Evolutionary conservation across 129 eudicot genomes (phyloP).

Genomic region (Lonicera japonica): DNA sequence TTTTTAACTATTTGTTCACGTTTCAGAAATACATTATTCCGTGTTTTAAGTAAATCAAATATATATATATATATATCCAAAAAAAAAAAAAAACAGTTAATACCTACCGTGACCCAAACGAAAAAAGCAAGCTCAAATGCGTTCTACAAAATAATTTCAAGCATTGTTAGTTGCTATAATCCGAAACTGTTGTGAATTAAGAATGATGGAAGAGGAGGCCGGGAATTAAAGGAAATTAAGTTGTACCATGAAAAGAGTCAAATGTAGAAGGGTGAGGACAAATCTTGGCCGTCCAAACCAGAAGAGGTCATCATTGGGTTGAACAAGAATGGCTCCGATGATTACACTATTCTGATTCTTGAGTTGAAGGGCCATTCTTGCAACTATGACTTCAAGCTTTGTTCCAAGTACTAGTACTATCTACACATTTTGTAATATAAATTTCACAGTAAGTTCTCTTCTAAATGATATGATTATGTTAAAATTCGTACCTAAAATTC

Average conservation of each 20-base stretch:
- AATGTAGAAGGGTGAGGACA: conserved; percentile 37
- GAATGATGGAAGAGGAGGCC: not conserved
- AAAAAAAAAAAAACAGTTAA: not conserved
- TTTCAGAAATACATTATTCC: too few species aligned
- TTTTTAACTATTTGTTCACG: not conserved
- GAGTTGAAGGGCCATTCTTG: conserved; percentile 43
- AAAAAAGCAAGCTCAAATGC: conserved; percentile 54
- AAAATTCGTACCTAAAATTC: too few species aligned
- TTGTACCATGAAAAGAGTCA: conserved; percentile 42
- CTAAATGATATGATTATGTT: too few species aligned
- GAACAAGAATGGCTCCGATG: conserved; percentile 36
- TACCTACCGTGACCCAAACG: conserved; percentile 37
- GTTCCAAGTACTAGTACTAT: conserved; percentile 38
- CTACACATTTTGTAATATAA: conserved; percentile 10
- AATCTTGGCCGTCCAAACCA: conserved; percentile 47
- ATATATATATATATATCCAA: too few species aligned
- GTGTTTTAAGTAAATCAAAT: too few species aligned
- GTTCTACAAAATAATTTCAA: conserved; percentile 25
- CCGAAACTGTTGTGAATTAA: not conserved
- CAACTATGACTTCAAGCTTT: conserved; percentile 45
- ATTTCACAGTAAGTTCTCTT: too few species aligned
- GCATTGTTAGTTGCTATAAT: conserved; percentile 4
- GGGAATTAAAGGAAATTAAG: not conserved
- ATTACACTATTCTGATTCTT: conserved; percentile 34
- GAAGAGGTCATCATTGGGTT: conserved; percentile 43